A percentile compares a stretch with the other conserved stretches of the same genome.
Conservation (phyloP, 768 basidiomycete genomes). For the Hericium erinaceus region DNA sequence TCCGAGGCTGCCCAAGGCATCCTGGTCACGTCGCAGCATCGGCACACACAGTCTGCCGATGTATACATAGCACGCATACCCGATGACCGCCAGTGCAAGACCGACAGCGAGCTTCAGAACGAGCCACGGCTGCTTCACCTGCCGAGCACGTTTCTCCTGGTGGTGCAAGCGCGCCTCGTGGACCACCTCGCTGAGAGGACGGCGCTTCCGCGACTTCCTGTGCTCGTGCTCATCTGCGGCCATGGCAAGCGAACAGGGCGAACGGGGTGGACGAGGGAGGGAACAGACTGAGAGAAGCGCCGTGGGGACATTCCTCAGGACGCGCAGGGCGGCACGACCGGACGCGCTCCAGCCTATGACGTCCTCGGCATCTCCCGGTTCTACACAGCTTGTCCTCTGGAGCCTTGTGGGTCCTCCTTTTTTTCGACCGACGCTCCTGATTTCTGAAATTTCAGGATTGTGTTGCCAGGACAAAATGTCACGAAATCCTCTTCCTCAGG, state of each 20-base stretch:
- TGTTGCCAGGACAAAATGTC: background rate
- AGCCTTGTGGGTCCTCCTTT: background rate
- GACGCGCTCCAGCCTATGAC: background rate
- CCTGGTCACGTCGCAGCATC: slow-evolving; percentile 44
- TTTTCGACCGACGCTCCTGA: too few relatives aligned
- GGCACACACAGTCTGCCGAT: slow-evolving; percentile 60
- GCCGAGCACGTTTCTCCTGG: slow-evolving; percentile 16
- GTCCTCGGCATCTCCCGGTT: background rate
- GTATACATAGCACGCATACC: slow-evolving; percentile 72
- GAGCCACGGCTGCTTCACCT: slow-evolving; percentile 59
- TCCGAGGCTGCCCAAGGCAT: slow-evolving; percentile 37
- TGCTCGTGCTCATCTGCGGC: background rate
- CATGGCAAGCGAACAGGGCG: background rate
- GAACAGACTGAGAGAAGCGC: background rate
- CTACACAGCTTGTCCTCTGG: background rate
- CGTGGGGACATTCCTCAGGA: too few relatives aligned
- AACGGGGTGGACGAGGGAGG: background rate
- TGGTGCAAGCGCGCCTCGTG: slow-evolving; percentile 2
- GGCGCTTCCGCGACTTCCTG: background rate
- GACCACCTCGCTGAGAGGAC: background rate
- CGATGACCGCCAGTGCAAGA: slow-evolving; percentile 50
- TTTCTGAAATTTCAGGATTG: too few relatives aligned
- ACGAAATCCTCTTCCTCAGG: slow-evolving; percentile 3
- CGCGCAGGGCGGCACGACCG: background rate
- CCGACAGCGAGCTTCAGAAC: slow-evolving; percentile 59